Conservation (phyloP, 257 asterid species). For the Nicotiana sylvestris region DNA sequence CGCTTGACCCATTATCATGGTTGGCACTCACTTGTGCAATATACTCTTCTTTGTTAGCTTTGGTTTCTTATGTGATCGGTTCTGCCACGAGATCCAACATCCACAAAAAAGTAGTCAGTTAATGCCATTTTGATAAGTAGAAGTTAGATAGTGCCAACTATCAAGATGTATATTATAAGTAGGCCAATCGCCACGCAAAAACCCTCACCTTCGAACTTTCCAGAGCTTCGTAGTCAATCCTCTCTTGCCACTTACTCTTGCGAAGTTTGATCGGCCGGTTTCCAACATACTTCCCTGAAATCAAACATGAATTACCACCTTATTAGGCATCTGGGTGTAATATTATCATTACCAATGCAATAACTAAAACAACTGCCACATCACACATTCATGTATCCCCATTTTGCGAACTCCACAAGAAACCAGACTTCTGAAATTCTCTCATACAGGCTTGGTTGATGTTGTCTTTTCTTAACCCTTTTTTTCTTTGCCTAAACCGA, state of each 20-base stretch:
- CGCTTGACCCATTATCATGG: background rate
- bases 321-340: background rate
- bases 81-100: slow-evolving; percentile 12
- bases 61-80: slow-evolving; percentile 19
- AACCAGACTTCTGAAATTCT: background rate
- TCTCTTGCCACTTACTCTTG: slow-evolving; percentile 92
- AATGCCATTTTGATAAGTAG: background rate
- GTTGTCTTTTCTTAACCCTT: background rate
- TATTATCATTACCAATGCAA: background rate
- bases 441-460: background rate
- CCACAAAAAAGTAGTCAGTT: background rate
- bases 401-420: background rate
- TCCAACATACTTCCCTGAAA: slow-evolving; percentile 84
- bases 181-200: background rate
- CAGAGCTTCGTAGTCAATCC: slow-evolving; percentile 65
- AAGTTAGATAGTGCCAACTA: background rate
- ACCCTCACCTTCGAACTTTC: slow-evolving; percentile 63
- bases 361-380: background rate
- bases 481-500: background rate
- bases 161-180: background rate
- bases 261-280: slow-evolving; percentile 93
- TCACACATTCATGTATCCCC: background rate
- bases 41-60: slow-evolving; percentile 19
- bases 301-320: slow-evolving; percentile 6
- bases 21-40: slow-evolving; percentile 17